phyloP scores from a whole-genome alignment of 108 stramenopile species.

The Schizochytrium sp. region DNA sequence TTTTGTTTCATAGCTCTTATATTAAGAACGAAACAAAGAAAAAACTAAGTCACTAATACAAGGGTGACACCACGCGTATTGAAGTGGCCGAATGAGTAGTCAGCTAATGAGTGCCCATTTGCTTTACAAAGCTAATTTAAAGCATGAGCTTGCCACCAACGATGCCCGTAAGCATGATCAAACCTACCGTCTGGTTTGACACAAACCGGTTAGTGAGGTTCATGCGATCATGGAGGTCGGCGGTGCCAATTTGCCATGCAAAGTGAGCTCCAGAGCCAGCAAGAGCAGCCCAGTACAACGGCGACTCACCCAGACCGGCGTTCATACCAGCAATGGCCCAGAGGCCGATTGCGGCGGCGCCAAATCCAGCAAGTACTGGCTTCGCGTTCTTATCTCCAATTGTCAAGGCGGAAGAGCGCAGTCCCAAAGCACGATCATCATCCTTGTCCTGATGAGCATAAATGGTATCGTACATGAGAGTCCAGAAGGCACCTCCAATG shows the following conservation, averaged over 20 bases:
- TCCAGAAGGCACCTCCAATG: conserved; percentile 89
- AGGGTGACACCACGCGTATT: too few species aligned
- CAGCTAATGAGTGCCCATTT: too few species aligned
- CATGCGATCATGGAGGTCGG: conserved; percentile 68
- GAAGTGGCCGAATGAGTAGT: too few species aligned
- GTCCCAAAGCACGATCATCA: conserved; percentile 88
- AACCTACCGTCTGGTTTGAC: conserved; percentile 68
- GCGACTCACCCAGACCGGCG: conserved; percentile 62
- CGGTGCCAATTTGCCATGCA: conserved; percentile 72
- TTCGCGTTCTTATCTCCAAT: conserved; percentile 86
- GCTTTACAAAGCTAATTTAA: neutral
- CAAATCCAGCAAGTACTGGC: conserved; percentile 73
- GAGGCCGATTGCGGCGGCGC: conserved; percentile 60
- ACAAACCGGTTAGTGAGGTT: conserved; percentile 69
- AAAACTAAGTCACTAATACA: too few species aligned
- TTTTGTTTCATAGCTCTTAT: too few species aligned
- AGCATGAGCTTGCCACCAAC: conserved; percentile 53
- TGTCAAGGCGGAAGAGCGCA: conserved; percentile 88
- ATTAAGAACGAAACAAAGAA: too few species aligned
- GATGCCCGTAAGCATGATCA: conserved; percentile 69
- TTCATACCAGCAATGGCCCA: conserved; percentile 14
- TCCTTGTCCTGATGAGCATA: conserved; percentile 98
- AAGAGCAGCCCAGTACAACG: conserved; percentile 65
- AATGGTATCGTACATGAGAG: conserved; percentile 96
- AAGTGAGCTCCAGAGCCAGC: conserved; percentile 66